Percentiles rank a stretch among this genome's conserved stretches.
These are phyloP conservation scores for Linum tenue DNA, from an alignment of 345 rosid species.

Conservation along the genomic window DNA sequence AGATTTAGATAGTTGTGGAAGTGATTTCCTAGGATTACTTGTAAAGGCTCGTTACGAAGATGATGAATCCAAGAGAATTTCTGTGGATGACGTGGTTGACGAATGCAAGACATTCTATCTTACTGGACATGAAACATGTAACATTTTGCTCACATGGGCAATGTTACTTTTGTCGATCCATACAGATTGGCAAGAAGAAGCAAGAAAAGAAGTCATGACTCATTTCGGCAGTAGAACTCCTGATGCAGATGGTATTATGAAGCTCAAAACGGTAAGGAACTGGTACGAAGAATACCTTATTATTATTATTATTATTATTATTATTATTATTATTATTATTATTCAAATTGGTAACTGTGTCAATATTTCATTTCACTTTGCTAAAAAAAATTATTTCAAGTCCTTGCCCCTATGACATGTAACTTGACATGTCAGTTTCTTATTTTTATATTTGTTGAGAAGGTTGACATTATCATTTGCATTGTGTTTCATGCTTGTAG, in stretches of 20 bases:
- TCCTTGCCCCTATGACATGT: too few species aligned
- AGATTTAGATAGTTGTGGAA: neutral
- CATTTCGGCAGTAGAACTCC: neutral
- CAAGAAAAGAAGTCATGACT: neutral
- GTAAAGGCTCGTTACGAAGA: neutral
- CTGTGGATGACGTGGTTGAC: slow-evolving; percentile 2
- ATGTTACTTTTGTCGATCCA: neutral
- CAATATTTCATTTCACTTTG: too few species aligned
- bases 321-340: too few species aligned
- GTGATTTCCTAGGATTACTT: slow-evolving; percentile 1
- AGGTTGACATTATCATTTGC: too few species aligned
- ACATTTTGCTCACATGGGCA: neutral
- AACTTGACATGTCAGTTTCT: too few species aligned
- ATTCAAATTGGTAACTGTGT: too few species aligned
- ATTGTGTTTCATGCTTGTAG: neutral
- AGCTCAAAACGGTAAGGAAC: slow-evolving; percentile 1
- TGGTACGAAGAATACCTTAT: too few species aligned
- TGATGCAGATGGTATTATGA: neutral
- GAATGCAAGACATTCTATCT: slow-evolving; percentile 8
- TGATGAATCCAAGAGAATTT: neutral
- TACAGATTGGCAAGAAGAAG: slow-evolving; percentile 6
- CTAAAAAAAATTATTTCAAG: too few species aligned
- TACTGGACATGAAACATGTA: slow-evolving; percentile 1
- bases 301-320: too few species aligned
- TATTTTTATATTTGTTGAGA: too few species aligned